Base-by-base conservation (phyloP, 768 basidiomycete genomes). In the Rhodotorula toruloides region DNA sequence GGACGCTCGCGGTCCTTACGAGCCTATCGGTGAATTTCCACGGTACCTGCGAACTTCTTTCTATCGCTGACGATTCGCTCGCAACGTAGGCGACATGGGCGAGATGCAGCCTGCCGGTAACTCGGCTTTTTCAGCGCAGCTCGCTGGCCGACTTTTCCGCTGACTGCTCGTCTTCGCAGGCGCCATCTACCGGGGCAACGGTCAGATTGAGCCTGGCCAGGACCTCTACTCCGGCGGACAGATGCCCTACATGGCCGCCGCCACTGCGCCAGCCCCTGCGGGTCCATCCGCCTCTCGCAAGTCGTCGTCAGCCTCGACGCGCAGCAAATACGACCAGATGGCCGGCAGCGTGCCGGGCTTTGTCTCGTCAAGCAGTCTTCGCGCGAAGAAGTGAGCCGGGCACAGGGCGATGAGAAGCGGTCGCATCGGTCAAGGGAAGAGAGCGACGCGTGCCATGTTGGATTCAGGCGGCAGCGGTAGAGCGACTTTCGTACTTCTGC, bases 11-110 rank as follows among this genome's bases (percentile, higher is more conserved):
- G 40, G 39, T 5, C 10, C 27, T 0, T 65, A 65, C 50, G 27
- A 2, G 13, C 63, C 63, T 0, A 58, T 65, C 36, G 49, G 56
- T 22, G 32, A 52, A 49, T 19, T 49, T 29, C 22, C 46, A 29
- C 16, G 11, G 16, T 17, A 3, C 31, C 12, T 1, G 19, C 12
- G 7, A n/a, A 25, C 17, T 19, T 4, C 13, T n/a, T 17, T 9
- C 22, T 12, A 29, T 47, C n/a, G 16, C 52, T 50, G 10, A 50
- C 56, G 7, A 27, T 29, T 10, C 4, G 5, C 2, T 14, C 36
- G 0, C 32, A 55, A 54, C 29, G 12, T 34, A 2, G 37, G 34
- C 58, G 58, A 44, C 43, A 58, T 52, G 52, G 27, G 37, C 34
- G 36, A 40, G 17, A 25, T 11, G 0, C 1, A 12, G 48, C 25